A percentile compares a stretch with the other conserved stretches of the same genome.
Evolutionary conservation across 2,329 filamentous ascomycete genomes (phyloP).

Genomic region (Thermoascus crustaceus): DNA sequence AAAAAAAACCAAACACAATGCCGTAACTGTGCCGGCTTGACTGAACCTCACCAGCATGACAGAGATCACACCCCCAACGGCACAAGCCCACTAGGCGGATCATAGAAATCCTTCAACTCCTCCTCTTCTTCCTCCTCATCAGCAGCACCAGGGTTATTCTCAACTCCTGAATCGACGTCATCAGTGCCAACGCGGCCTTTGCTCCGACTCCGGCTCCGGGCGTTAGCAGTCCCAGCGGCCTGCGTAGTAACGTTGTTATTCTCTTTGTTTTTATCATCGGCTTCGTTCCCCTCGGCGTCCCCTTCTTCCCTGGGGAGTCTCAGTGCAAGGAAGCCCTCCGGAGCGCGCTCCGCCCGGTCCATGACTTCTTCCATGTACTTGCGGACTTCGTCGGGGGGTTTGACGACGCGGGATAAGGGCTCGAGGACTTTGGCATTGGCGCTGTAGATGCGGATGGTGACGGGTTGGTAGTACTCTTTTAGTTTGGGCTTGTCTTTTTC

Average conservation of each 20-base stretch:
- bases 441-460: constrained; percentile 51
- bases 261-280: constrained; percentile 17
- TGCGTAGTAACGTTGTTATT: constrained; percentile 20
- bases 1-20: too few relatives aligned
- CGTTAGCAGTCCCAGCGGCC: constrained; percentile 2
- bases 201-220: constrained; percentile 14
- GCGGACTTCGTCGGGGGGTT: constrained; percentile 44
- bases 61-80: constrained; percentile 18
- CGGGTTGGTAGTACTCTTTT: constrained; percentile 43
- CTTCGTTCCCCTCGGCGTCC: constrained; percentile 8
- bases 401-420: constrained; percentile 49
- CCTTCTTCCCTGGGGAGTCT: constrained; percentile 42
- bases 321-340: constrained; percentile 48
- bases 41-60: too few relatives aligned
- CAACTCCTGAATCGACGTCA: constrained; percentile 20
- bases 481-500: constrained; percentile 12
- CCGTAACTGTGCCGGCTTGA: too few relatives aligned
- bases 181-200: constrained; percentile 12
- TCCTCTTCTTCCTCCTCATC: constrained; percentile 24
- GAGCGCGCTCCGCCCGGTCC: constrained; percentile 47
- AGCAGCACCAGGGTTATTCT: constrained; percentile 12
- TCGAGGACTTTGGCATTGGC: constrained; percentile 46
- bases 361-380: constrained; percentile 51
- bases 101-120: constrained; percentile 35
- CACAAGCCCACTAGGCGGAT: constrained; percentile 27